These are phyloP conservation scores for Comarum palustre DNA, from an alignment of 306 rosid genomes.

Conservation along the genomic window DNA sequence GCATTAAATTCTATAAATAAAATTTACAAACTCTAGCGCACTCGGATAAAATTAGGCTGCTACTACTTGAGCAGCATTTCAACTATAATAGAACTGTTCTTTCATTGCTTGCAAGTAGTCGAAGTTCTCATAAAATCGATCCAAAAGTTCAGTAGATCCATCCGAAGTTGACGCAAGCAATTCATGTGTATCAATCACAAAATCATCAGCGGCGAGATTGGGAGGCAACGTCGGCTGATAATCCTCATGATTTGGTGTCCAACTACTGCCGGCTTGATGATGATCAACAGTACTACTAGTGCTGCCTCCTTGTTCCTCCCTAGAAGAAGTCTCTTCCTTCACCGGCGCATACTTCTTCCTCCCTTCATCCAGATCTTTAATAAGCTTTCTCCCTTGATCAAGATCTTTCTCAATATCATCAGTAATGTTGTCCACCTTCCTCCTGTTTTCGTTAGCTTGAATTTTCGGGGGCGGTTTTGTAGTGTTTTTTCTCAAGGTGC, in stretches of 20 bases:
- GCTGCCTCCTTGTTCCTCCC: background rate
- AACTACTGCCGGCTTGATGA: background rate
- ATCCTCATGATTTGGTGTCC: background rate
- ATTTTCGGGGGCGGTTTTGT: background rate
- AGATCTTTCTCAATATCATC: background rate
- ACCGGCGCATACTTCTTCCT: background rate
- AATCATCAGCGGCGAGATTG: background rate
- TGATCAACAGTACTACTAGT: background rate
- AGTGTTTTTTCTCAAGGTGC: background rate
- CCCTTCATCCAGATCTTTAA: background rate
- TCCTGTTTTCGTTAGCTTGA: background rate
- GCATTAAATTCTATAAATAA: too few relatives aligned
- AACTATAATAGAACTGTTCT: background rate
- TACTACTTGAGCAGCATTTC: background rate
- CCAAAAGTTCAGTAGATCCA: background rate
- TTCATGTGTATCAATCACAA: background rate
- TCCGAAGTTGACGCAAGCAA: background rate
- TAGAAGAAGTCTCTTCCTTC: background rate
- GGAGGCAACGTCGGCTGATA: background rate
- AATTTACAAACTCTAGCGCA: too few relatives aligned
- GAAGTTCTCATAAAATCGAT: background rate
- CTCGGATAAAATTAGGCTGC: too few relatives aligned
- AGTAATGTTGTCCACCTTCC: background rate
- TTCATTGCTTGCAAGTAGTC: background rate
- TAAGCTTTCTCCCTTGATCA: background rate